Percentiles rank a stretch among this genome's conserved stretches.
Evolutionary conservation across 352 stramenopile genomes (phyloP).

Genomic region (Globisporangium radiosum): DNA sequence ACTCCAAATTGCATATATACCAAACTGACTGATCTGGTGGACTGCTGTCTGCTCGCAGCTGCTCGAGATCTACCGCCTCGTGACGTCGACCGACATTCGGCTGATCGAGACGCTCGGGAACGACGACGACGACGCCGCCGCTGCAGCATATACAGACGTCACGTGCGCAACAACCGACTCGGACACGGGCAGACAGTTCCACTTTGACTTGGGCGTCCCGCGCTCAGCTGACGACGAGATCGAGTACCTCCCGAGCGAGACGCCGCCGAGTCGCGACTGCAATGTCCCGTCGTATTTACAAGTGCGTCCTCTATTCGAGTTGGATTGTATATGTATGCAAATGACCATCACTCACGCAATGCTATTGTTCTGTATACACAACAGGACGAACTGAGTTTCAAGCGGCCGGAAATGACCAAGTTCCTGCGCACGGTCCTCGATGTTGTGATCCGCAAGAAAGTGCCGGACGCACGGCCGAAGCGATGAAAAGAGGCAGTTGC

Average conservation of each 20-base stretch:
- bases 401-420: slow-evolving; percentile 70
- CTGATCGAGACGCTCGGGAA: slow-evolving; percentile 55
- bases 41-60: slow-evolving; percentile 32
- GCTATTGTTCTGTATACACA: not conserved
- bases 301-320: slow-evolving; percentile 19
- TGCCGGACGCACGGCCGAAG: slow-evolving; percentile 16
- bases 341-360: not conserved
- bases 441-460: slow-evolving; percentile 75
- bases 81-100: slow-evolving; percentile 73
- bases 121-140: slow-evolving; percentile 48
- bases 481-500: slow-evolving; percentile 5
- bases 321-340: too few relatives aligned
- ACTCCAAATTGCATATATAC: too few relatives aligned
- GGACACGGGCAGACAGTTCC: slow-evolving; percentile 52
- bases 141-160: slow-evolving; percentile 55
- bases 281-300: slow-evolving; percentile 69
- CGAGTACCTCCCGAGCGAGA: slow-evolving; percentile 71
- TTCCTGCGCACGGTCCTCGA: slow-evolving; percentile 81
- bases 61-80: slow-evolving; percentile 65
- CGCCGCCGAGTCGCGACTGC: slow-evolving; percentile 30
- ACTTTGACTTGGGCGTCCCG: slow-evolving; percentile 74
- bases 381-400: slow-evolving; percentile 79
- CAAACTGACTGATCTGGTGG: not conserved
- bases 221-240: slow-evolving; percentile 58
- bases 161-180: slow-evolving; percentile 64